phyloP scores from a whole-genome alignment of 2,329 filamentous ascomycete genomes.

The Pseudocercospora pini-densiflorae region DNA sequence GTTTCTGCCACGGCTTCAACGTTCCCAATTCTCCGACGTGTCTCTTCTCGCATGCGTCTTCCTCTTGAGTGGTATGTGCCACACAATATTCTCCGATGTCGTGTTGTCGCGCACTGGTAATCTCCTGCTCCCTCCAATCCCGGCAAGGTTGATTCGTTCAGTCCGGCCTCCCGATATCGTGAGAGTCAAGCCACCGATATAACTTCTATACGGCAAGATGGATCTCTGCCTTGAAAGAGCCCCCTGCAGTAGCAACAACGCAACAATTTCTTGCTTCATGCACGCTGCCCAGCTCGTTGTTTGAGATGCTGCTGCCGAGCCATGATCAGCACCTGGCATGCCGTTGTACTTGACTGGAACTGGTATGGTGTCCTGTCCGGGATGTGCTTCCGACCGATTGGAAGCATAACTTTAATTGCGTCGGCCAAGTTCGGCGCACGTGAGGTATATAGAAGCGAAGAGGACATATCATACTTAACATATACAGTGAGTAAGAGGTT shows the following conservation, averaged over 20 bases:
- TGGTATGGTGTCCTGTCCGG: not conserved
- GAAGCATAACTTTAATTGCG: not conserved
- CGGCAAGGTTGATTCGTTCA: not conserved
- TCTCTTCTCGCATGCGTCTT: not conserved
- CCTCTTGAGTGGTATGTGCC: not conserved
- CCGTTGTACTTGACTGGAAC: not conserved
- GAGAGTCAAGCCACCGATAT: not conserved
- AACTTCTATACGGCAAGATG: not conserved
- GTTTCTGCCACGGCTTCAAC: not conserved
- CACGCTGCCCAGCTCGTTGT: conserved; percentile 1
- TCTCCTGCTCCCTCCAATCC: not conserved
- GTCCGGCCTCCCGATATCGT: not conserved
- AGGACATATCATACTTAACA: not conserved
- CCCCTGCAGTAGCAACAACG: not conserved
- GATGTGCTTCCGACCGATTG: not conserved
- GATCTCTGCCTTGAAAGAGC: not conserved
- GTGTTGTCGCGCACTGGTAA: not conserved
- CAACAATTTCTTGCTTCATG: not conserved
- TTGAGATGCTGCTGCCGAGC: not conserved
- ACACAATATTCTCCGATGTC: not conserved
- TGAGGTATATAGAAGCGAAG: not conserved
- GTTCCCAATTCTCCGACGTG: not conserved
- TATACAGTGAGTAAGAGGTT: not conserved
- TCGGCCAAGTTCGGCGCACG: not conserved
- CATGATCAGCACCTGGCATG: not conserved